Percentiles rank a stretch among this genome's conserved stretches.
These are phyloP conservation scores for Saussurea involucrata DNA, from an alignment of 129 eudicot genomes.

Conservation along the genomic window DNA sequence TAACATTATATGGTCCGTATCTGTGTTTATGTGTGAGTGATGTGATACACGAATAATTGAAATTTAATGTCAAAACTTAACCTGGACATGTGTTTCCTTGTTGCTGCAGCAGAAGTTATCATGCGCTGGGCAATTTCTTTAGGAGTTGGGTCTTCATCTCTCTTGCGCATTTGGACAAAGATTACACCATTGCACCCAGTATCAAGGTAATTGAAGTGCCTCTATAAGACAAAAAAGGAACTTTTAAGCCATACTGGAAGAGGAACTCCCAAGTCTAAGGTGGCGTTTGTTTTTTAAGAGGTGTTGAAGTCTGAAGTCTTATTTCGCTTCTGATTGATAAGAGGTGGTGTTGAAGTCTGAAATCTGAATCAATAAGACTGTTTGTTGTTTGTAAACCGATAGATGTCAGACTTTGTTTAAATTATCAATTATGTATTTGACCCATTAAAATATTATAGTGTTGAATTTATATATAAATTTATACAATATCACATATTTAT, in stretches of 20 bases:
- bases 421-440: too few species aligned
- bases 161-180: constrained; percentile 75
- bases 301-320: too few species aligned
- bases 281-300: too few species aligned
- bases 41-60: not conserved
- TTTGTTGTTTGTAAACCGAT: too few species aligned
- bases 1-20: not conserved
- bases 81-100: constrained; percentile 86
- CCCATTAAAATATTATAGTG: too few species aligned
- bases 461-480: too few species aligned
- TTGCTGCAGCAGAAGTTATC: constrained; percentile 67
- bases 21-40: not conserved
- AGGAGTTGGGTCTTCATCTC: constrained; percentile 79
- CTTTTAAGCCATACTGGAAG: not conserved
- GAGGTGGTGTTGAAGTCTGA: too few species aligned
- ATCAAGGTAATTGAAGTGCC: constrained; percentile 80
- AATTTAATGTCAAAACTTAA: constrained; percentile 8
- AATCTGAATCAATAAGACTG: too few species aligned
- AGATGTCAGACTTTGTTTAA: too few species aligned
- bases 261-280: not conserved
- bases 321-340: too few species aligned
- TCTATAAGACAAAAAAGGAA: constrained; percentile 34
- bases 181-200: constrained; percentile 96
- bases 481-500: too few species aligned
- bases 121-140: constrained; percentile 77